Evolutionary conservation across 352 stramenopile genomes (phyloP).

Genomic region (Phytophthora cryptogea): DNA sequence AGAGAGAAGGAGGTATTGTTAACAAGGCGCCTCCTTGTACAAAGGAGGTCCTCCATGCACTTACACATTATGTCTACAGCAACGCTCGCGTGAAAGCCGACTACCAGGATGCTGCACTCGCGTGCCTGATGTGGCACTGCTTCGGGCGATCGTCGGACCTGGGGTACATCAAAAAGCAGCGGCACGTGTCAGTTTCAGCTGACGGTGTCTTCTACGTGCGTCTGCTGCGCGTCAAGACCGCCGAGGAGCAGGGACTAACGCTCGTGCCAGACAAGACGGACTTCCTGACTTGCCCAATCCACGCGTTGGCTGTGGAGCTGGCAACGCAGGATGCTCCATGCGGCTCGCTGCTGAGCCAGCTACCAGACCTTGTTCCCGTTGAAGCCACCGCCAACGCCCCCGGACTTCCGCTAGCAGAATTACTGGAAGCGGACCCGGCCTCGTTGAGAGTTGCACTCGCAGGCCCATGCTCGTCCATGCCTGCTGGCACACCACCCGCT

Average conservation of each 20-base stretch:
- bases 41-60: slow-evolving; percentile 24
- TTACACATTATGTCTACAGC: slow-evolving; percentile 18
- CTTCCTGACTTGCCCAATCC: slow-evolving; percentile 24
- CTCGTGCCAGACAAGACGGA: slow-evolving; percentile 29
- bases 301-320: slow-evolving; percentile 19
- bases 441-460: too few relatives aligned
- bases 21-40: slow-evolving; percentile 42
- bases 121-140: slow-evolving; percentile 39
- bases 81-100: slow-evolving; percentile 6
- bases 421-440: background rate
- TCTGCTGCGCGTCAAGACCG: slow-evolving; percentile 35
- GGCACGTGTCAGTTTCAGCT: slow-evolving; percentile 23
- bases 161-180: slow-evolving; percentile 27
- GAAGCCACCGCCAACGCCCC: too few relatives aligned
- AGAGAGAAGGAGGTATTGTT: slow-evolving; percentile 21
- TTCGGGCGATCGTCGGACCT: slow-evolving; percentile 40
- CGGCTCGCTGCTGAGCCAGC: slow-evolving; percentile 10
- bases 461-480: too few relatives aligned
- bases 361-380: slow-evolving; percentile 5
- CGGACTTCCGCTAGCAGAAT: too few relatives aligned
- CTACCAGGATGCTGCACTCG: slow-evolving; percentile 37
- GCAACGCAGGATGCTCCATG: slow-evolving; percentile 21
- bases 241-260: slow-evolving; percentile 31
- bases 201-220: slow-evolving; percentile 29
- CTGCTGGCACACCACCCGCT: too few relatives aligned